Evolutionary conservation across 441 rosid genomes (phyloP).

Genomic region (Adansonia madagascariensis): DNA sequence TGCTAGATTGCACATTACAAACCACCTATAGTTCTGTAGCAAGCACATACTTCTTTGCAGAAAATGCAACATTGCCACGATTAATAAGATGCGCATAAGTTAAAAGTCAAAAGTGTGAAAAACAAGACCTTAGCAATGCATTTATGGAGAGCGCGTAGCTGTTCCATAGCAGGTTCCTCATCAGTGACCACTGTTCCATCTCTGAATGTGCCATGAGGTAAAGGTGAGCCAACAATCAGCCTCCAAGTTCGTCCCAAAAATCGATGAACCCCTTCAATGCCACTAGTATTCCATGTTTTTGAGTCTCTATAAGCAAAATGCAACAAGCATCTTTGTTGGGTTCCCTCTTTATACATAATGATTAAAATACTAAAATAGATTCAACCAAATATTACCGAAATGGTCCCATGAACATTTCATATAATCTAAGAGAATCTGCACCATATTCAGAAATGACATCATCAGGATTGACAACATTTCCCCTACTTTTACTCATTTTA

Average conservation of each 20-base stretch:
- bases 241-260: conserved; percentile 94
- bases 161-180: conserved; percentile 71
- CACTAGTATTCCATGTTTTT: conserved; percentile 94
- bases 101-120: neutral
- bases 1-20: neutral
- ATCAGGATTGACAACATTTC: conserved; percentile 96
- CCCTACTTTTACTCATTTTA: conserved; percentile 99
- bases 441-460: conserved; percentile 87
- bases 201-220: conserved; percentile 57
- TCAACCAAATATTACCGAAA: conserved; percentile 58
- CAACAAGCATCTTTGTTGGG: conserved; percentile 5
- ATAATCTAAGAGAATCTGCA: conserved; percentile 92
- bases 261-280: conserved; percentile 94
- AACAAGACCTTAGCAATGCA: conserved; percentile 84
- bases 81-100: neutral
- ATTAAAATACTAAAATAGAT: neutral
- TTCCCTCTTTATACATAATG: conserved; percentile 1
- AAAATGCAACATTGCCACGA: neutral
- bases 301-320: conserved; percentile 68
- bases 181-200: conserved; percentile 67
- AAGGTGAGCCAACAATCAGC: conserved; percentile 74
- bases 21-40: neutral
- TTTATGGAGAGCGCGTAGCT: conserved; percentile 72
- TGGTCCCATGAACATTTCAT: conserved; percentile 99
- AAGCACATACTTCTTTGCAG: neutral